Conservation (phyloP, 225 moss, liverwort and hornwort species). For the Sphagnum contortum region DNA sequence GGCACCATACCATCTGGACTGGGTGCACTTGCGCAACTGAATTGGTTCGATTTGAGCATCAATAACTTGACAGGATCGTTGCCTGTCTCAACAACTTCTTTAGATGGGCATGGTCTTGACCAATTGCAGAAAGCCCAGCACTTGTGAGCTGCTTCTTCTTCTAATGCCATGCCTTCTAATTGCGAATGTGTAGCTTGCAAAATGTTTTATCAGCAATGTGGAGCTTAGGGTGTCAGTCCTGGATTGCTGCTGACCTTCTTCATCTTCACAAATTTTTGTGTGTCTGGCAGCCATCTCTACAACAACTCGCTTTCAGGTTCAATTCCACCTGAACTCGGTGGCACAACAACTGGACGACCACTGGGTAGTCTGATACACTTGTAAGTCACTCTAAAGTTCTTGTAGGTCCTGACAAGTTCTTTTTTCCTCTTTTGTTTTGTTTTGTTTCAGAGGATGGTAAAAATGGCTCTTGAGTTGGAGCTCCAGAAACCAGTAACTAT, state of each 20-base stretch:
- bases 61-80: slow-evolving; percentile 30
- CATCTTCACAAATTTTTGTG: too few species aligned
- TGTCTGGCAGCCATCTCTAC: slow-evolving; percentile 38
- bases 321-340: slow-evolving; percentile 31
- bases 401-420: too few species aligned
- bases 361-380: slow-evolving; percentile 26
- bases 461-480: too few species aligned
- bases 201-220: too few species aligned
- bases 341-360: slow-evolving; percentile 3
- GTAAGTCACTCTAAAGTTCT: slow-evolving; percentile 14
- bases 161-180: neutral
- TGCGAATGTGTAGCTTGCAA: too few species aligned
- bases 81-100: slow-evolving; percentile 24
- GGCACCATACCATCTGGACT: slow-evolving; percentile 25
- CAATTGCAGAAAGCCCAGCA: slow-evolving; percentile 12
- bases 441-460: too few species aligned
- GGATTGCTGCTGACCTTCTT: too few species aligned
- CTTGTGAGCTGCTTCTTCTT: slow-evolving; percentile 17
- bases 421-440: too few species aligned
- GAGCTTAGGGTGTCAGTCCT: too few species aligned
- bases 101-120: slow-evolving; percentile 24
- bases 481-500: too few species aligned
- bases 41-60: slow-evolving; percentile 43
- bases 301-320: slow-evolving; percentile 34
- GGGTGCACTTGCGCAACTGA: slow-evolving; percentile 15